Evolutionary conservation across 306 rosid genomes (phyloP).

Genomic region (Glycyrrhiza uralensis): DNA sequence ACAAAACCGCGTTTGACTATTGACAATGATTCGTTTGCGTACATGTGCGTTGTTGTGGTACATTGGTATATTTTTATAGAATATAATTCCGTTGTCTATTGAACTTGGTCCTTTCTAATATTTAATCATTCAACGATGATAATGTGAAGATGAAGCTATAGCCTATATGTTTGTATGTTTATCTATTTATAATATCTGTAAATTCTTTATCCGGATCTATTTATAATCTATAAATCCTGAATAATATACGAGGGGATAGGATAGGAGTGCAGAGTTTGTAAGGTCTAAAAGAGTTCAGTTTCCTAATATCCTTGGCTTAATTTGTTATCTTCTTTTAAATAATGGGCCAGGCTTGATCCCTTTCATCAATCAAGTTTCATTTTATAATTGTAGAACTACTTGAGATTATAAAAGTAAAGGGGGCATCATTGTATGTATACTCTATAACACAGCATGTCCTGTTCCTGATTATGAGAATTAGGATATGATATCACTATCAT

Average conservation of each 20-base stretch:
- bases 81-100: too few relatives aligned
- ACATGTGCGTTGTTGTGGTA: too few relatives aligned
- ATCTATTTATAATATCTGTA: too few relatives aligned
- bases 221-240: neutral
- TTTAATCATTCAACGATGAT: too few relatives aligned
- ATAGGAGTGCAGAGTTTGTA: too few relatives aligned
- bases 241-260: neutral
- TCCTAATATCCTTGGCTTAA: neutral
- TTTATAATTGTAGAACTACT: neutral
- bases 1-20: too few relatives aligned
- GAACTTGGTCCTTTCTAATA: too few relatives aligned
- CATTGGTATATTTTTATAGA: too few relatives aligned
- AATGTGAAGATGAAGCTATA: too few relatives aligned
- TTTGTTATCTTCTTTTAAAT: neutral
- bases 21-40: too few relatives aligned
- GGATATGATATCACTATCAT: neutral
- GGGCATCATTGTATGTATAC: neutral
- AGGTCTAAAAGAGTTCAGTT: neutral
- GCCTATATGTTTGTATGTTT: too few relatives aligned
- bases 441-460: neutral
- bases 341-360: neutral
- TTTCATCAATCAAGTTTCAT: neutral
- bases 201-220: too few relatives aligned
- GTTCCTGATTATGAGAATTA: neutral
- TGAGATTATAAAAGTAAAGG: neutral